Percentiles rank a stretch among this genome's conserved stretches.
These are phyloP conservation scores for Diaporthe caulivora DNA, from an alignment of 2,329 filamentous ascomycete species.

Conservation along the genomic window DNA sequence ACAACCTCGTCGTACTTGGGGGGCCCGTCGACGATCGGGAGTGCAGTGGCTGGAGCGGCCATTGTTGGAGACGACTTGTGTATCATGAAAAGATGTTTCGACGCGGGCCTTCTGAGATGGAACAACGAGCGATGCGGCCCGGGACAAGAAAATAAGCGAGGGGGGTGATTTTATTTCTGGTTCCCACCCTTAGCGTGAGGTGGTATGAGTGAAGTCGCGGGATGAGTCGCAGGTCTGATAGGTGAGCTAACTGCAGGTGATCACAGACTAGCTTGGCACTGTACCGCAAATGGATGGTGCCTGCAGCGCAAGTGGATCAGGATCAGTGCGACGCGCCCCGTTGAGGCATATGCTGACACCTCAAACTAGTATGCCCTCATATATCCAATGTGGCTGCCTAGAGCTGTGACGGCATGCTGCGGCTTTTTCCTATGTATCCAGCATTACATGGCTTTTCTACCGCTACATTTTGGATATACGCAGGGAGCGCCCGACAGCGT, in stretches of 20 bases:
- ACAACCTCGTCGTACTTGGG: conserved; percentile 3
- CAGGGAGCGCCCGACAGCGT: no score
- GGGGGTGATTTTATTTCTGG: not conserved
- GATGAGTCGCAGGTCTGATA: not conserved
- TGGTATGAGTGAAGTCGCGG: not conserved
- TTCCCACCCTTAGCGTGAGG: not conserved
- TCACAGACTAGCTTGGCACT: not conserved
- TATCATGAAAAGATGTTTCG: not conserved
- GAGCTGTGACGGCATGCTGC: not conserved
- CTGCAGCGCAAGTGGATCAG: not conserved
- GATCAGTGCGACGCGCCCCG: no score
- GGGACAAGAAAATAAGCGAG: not conserved
- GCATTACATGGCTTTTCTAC: no score
- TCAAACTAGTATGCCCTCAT: not conserved
- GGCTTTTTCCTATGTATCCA: no score
- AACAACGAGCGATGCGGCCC: not conserved
- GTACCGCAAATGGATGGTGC: not conserved
- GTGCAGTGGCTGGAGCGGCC: not conserved
- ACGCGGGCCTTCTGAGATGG: not conserved
- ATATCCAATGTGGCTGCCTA: not conserved
- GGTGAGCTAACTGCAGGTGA: conserved; percentile 1
- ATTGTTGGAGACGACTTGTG: not conserved
- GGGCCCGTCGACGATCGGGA: not conserved
- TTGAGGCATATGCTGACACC: not conserved
- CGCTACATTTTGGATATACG: no score